Base-by-base conservation (phyloP, 2,329 filamentous ascomycete genomes). In the Scytalidium lignicola region DNA sequence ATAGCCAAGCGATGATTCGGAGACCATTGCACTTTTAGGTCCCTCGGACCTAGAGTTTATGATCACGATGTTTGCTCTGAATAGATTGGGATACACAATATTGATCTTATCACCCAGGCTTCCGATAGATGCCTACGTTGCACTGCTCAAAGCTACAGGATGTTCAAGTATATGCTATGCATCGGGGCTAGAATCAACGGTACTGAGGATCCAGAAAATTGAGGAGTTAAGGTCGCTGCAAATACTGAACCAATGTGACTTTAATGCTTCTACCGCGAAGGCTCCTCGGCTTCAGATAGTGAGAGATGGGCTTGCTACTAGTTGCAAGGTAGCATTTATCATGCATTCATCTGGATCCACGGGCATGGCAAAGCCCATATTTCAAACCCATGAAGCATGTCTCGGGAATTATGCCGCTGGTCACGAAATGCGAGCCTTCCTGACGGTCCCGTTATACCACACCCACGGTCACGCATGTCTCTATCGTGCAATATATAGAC, bases 281-380 rank as follows among this genome's bases (percentile, higher is more conserved):
- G 41, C 23, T 22, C 51, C 48, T 20, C 55, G 39, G 29, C 57
- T 51, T 45, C 45, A 21, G 40, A 42, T 42, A 42, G 18, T 12
- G 18, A 42, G 12, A 42, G 13, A 5, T 12, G 13, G 40, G 19
- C 18, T 13, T 39, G 23, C 12, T 21, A 50, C 42, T 44, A 49
- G 32, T 10, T 19, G 59, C 18, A 46, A 49, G 22, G 50, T 47
- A 21, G 42, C 50, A 26, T 60, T 57, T 43, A 66, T 67, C n/a
- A 66, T 65, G 3, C 57, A 62, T 23, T 12, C 58, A 20, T 55
- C 58, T 21, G 80, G 82, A 3, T 80, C 76, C 0, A 74, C 82
- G 0, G 80, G 81, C 0, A 66, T 83, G 0, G 80, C 82, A 0
- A 84, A 83, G 52, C 79, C 81, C 0, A 82, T 85, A 43, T 75